phyloP scores from a whole-genome alignment of 2,329 filamentous ascomycete genomes.

The Fusarium clavum region DNA sequence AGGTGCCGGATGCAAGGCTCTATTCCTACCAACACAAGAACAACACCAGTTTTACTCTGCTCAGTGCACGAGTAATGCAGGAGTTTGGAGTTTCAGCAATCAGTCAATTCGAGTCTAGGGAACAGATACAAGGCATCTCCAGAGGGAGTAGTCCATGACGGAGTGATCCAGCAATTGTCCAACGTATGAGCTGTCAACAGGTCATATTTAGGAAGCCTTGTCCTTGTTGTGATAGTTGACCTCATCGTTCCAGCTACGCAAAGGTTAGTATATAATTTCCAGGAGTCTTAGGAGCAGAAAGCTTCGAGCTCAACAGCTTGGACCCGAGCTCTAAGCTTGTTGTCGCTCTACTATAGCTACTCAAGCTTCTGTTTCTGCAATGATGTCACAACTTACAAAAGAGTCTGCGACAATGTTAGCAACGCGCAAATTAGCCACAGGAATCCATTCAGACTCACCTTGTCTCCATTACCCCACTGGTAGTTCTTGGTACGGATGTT shows the following conservation, averaged over 20 bases:
- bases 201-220: conserved; percentile 65
- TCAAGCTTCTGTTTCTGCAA: neutral
- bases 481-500: conserved; percentile 98
- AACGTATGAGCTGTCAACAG: conserved; percentile 29
- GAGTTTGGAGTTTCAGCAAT: conserved; percentile 28
- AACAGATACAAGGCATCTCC: conserved; percentile 50
- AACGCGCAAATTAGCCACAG: neutral
- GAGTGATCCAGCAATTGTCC: conserved; percentile 47
- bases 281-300: neutral
- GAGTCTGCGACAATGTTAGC: conserved; percentile 61
- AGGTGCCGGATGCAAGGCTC: neutral
- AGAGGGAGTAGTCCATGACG: conserved; percentile 41
- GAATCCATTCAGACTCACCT: conserved; percentile 65
- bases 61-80: neutral
- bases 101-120: conserved; percentile 51
- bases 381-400: conserved; percentile 54
- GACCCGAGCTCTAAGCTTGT: conserved; percentile 14
- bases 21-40: neutral
- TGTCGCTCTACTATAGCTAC: conserved; percentile 12
- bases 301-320: neutral
- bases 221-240: conserved; percentile 99
- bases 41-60: neutral
- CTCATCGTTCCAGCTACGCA: conserved; percentile 84
- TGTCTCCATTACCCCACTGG: conserved; percentile 95
- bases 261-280: conserved; percentile 35